Conservation (phyloP, 2,329 filamentous ascomycete species). For the Pseudogymnoascus destructans region DNA sequence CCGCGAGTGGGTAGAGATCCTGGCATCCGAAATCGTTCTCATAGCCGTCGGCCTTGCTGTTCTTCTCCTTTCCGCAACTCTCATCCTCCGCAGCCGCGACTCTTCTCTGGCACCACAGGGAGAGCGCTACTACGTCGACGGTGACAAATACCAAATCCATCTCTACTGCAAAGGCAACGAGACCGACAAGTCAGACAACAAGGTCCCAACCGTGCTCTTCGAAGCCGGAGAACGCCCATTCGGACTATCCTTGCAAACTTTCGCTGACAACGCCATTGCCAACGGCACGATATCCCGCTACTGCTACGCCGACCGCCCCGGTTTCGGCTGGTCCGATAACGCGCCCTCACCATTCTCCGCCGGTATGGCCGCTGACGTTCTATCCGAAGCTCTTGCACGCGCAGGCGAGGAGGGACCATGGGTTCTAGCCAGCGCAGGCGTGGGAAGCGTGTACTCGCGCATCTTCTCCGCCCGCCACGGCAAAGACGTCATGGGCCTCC, state of each 20-base stretch:
- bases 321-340: slow-evolving; percentile 78
- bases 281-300: slow-evolving; percentile 79
- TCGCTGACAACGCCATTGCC: slow-evolving; percentile 60
- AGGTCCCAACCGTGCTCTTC: slow-evolving; percentile 67
- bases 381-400: slow-evolving; percentile 72
- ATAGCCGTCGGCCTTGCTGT: slow-evolving; percentile 53
- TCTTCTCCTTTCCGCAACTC: slow-evolving; percentile 63
- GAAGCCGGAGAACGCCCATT: slow-evolving; percentile 73
- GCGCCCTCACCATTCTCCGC: slow-evolving; percentile 87
- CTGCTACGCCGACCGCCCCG: slow-evolving; percentile 91
- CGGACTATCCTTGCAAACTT: slow-evolving; percentile 65
- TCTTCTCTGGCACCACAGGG: slow-evolving; percentile 61
- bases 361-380: slow-evolving; percentile 78
- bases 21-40: slow-evolving; percentile 61
- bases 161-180: slow-evolving; percentile 71
- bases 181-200: slow-evolving; percentile 39
- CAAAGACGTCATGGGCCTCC: slow-evolving; percentile 58
- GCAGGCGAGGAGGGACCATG: slow-evolving; percentile 79
- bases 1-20: slow-evolving; percentile 70
- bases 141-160: slow-evolving; percentile 75
- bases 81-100: slow-evolving; percentile 71
- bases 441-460: slow-evolving; percentile 78
- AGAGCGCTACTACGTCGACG: slow-evolving; percentile 66
- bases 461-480: slow-evolving; percentile 82
- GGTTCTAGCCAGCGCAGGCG: slow-evolving; percentile 74